Base-by-base conservation (phyloP, 495 filamentous ascomycete genomes). In the Daldinia decipiens region DNA sequence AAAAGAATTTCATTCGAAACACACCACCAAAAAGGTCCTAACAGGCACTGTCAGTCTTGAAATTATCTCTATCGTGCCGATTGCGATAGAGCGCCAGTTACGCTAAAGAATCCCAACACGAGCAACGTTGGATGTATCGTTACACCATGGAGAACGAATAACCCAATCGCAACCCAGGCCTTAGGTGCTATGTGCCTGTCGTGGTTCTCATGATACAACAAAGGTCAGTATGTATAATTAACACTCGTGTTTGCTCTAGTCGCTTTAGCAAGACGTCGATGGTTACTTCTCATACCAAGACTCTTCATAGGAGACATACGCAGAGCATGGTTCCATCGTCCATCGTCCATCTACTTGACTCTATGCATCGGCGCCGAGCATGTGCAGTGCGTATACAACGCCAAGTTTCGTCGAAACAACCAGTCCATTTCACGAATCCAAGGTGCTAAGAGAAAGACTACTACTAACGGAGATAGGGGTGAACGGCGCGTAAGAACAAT, bases 101-200 rank as follows among this genome's bases (percentile, higher is more conserved):
- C n/a, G 45, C 27, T 57, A 50, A 12, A 15, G 17, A 36, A 51
- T 59, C 55, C 39, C 38, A 63, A 12, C 45, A 32, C 59, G 21
- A 24, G 9, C 36, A 53, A 40, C 29, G 53, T 38, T 32, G 32
- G 53, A 71, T 71, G 69, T 45, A 71, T 71, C 69, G 69, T 71
- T 71, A 71, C 69, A 64, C 63, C 38, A 52, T 17, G 34, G 31
- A 39, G 27, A 21, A 29, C 26, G 36, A 59, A 34, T n/a, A 34
- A 27, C 47, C 21, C 67, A 29, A 43, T 52, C 55, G 31, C 51
- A 24, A 54, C 47, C 11, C 13, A 24, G 13, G 21, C 53, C 39
- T 60, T 24, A n/a, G n/a, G n/a, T n/a, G 38, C 26, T 52, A 45
- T 2, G 3, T 27, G 26, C 51, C 26, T 15, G 5, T 59, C 38